Percentiles rank a stretch among this genome's conserved stretches.
These are phyloP conservation scores for Boletus bicolor DNA, from an alignment of 768 basidiomycete species.

Conservation along the genomic window DNA sequence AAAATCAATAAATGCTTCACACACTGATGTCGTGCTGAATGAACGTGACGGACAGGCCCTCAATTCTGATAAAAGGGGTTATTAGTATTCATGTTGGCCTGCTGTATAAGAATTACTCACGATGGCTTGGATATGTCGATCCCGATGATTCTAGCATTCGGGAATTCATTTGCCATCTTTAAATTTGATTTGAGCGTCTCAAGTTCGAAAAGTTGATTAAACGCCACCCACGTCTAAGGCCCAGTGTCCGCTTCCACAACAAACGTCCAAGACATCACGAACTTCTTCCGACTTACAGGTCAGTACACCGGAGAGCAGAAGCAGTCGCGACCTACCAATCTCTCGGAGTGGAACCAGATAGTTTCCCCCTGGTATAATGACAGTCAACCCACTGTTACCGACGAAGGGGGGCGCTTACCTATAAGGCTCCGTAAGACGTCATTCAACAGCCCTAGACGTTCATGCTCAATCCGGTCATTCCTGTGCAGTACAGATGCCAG, in stretches of 20 bases:
- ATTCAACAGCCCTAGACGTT: conserved; percentile 1
- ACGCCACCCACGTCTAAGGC: conserved; percentile 1
- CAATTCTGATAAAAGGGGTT: background rate
- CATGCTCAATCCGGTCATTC: background rate
- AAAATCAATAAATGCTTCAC: background rate
- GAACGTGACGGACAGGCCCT: background rate
- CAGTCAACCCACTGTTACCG: background rate
- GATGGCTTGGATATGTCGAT: conserved; percentile 4
- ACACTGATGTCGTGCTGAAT: conserved; percentile 2
- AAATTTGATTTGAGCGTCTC: background rate
- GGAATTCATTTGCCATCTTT: conserved; percentile 4
- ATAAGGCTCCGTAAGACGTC: background rate
- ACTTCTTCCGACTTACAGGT: background rate
- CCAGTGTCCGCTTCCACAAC: conserved; percentile 9
- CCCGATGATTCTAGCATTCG: background rate
- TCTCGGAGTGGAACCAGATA: background rate
- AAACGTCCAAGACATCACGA: conserved; percentile 1
- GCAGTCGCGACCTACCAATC: background rate
- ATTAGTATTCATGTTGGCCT: background rate
- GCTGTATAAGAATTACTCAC: background rate
- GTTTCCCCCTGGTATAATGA: background rate
- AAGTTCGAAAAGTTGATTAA: background rate
- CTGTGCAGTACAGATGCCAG: background rate
- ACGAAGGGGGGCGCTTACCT: background rate
- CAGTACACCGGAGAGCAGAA: background rate